Evolutionary conservation across 768 basidiomycete species (phyloP), one percentile per base, ranked within the genome.

Genomic region (Lyophyllum semitale): DNA sequence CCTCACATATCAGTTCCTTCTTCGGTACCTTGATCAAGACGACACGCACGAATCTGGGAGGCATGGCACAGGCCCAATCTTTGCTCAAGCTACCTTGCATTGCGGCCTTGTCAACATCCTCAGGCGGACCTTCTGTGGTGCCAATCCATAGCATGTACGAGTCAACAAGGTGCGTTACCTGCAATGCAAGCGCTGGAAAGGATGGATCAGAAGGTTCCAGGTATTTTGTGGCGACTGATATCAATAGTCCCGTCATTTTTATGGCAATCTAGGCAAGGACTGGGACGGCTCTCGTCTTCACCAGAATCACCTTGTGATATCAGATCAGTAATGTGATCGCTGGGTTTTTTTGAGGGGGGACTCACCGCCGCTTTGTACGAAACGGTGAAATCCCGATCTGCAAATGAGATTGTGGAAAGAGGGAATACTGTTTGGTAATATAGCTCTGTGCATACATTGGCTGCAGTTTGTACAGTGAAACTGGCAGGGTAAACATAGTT

Each of bases 1-100:
- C 30, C 44, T 42, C 32, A 27, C 37, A 30, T 44, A 45, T 61
- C 49, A 61, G 58, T 15, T 55, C 32, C 44, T 40, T 12, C 15
- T 38, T 41, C 26, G 49, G 49, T 59, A 42, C 57, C 50, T 48
- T 52, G 48, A 48, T 57, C 54, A 50, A 50, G 11, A 45, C 54
- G 51, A 22, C 53, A 71, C 76, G 52, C 67, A 77, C 75, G 53
- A 33, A 53, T 58, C 60, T 70, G 5, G 81, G 69, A 22, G 91
- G 89, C 88, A 92, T 91, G 27, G 87, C 91, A 64, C 85, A 90
- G 22, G 87, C 89, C 91, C 91, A 93, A 62, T 94, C 91, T 54
- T 73, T 78, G 63, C 82, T 82, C 51, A 93, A 72, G 41, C 68
- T 75, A 23, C 91, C 91, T 33, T 73, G 71, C 38, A 70, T 67